Evolutionary conservation across 2,329 filamentous ascomycete genomes (phyloP), one percentile per base, ranked within the genome.

Genomic region (Canariomyces notabilis): DNA sequence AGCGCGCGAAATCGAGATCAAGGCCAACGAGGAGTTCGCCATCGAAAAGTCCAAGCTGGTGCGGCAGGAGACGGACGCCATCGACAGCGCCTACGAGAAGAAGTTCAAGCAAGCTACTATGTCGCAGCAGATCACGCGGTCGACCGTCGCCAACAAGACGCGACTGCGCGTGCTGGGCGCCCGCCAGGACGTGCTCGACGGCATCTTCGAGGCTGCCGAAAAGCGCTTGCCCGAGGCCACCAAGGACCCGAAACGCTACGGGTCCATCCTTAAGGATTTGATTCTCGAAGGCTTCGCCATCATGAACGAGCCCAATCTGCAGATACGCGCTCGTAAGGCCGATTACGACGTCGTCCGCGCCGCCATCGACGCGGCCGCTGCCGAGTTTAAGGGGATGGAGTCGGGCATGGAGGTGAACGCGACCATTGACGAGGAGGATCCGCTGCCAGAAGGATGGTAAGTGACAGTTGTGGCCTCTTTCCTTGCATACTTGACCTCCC

Each of bases 11-110:
- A 97, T 98, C 70, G 82, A 93, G 65, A 85, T 97, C 74, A 97
- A 97, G 74, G 93, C 93, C 69, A 90, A 97, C 75, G 89, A 97
- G 71, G 93, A 98, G 71, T 97, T 97, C 72, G 87, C 89, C 66
- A 97, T 96, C 67, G 93, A 98, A 68, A 98, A 98, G 75, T 93
- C 90, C 62, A 96, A 95, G 77, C 87, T 98, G 41, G 93, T 97
- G 61, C 91, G 89, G 67, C 84, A 94, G 72, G 93, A 97, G 73
- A 96, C 87, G 44, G 81, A 89, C 64, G 73, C 89, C 69, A 97
- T 98, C 75, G 93, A 98, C 73, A 76, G 77, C 57, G 75, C 85
- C 60, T 98, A 96, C 79, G 87, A 91, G 73, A 97, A 95, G 82
- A 97, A 97, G 76, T 94, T 94, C 82, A 98, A 96, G 78, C 87